Evolutionary conservation across 495 filamentous ascomycete genomes (phyloP).

Genomic region (Neurospora cerealis): DNA sequence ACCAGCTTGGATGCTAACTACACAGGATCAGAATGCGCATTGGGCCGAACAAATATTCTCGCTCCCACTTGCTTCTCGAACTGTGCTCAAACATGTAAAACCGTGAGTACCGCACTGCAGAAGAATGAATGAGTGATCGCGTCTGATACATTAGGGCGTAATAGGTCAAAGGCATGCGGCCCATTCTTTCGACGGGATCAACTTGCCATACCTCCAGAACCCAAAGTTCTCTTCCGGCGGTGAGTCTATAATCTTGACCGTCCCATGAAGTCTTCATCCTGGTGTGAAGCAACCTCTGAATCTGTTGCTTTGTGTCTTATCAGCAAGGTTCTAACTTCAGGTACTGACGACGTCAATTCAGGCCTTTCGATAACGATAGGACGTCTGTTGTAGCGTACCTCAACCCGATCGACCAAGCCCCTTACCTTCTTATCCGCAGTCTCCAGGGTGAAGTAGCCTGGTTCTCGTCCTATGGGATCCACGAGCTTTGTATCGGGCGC

Average conservation of each 20-base stretch:
- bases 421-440: constrained; percentile 32
- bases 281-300: neutral
- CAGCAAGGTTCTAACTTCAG: neutral
- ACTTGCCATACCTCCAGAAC: constrained; percentile 31
- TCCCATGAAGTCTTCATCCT: neutral
- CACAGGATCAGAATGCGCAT: constrained; percentile 11
- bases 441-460: constrained; percentile 30
- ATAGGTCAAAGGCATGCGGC: constrained; percentile 24
- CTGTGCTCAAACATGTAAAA: constrained; percentile 34
- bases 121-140: neutral
- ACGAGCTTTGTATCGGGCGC: constrained; percentile 40
- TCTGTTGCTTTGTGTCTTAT: neutral
- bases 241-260: constrained; percentile 12
- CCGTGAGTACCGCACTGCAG: constrained; percentile 6
- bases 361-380: constrained; percentile 41
- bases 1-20: neutral
- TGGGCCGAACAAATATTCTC: constrained; percentile 52
- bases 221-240: constrained; percentile 43
- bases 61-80: constrained; percentile 38
- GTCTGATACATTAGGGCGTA: neutral
- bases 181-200: constrained; percentile 33
- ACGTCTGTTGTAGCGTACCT: constrained; percentile 40
- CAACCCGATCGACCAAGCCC: constrained; percentile 27
- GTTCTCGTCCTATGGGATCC: constrained; percentile 36
- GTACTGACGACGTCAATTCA: constrained; percentile 7